Percentiles rank a stretch among this genome's conserved stretches.
Conservation (phyloP, 768 basidiomycete genomes). For the Pisolithus microcarpus region DNA sequence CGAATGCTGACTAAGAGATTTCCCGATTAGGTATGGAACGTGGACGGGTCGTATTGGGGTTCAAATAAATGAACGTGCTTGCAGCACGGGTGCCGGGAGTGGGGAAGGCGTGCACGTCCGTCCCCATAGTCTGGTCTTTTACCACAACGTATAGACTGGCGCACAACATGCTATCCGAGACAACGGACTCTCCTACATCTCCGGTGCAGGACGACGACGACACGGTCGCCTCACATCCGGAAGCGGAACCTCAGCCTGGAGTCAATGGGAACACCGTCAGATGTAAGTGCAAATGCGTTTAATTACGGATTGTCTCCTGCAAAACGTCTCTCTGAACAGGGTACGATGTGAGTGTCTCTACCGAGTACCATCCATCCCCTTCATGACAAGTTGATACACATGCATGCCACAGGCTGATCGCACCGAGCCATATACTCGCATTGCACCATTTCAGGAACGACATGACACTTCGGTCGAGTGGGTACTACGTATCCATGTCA, state of each 20-base stretch:
- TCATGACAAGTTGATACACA: no score
- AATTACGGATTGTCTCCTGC: no score
- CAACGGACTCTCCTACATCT: conserved; percentile 25
- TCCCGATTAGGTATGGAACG: no score
- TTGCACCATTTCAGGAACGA: conserved; percentile 76
- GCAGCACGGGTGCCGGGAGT: no score
- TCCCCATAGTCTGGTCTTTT: neutral
- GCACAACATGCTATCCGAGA: neutral
- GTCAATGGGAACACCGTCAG: conserved; percentile 69
- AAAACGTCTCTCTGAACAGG: conserved; percentile 33
- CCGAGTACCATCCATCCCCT: neutral
- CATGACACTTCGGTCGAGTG: conserved; percentile 81
- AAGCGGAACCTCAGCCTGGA: conserved; percentile 66
- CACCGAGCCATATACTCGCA: conserved; percentile 76
- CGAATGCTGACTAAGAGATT: no score
- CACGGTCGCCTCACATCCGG: conserved; percentile 36
- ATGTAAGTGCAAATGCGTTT: conserved; percentile 46
- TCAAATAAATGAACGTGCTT: no score
- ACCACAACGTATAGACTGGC: neutral
- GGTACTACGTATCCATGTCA: conserved; percentile 15
- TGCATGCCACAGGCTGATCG: conserved; percentile 51
- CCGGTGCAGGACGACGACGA: conserved; percentile 59
- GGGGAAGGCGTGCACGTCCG: no score
- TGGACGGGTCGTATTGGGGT: no score
- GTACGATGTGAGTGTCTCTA: conserved; percentile 66